Conservation (phyloP, 129 eudicot species). For the Deinandra increscens region DNA sequence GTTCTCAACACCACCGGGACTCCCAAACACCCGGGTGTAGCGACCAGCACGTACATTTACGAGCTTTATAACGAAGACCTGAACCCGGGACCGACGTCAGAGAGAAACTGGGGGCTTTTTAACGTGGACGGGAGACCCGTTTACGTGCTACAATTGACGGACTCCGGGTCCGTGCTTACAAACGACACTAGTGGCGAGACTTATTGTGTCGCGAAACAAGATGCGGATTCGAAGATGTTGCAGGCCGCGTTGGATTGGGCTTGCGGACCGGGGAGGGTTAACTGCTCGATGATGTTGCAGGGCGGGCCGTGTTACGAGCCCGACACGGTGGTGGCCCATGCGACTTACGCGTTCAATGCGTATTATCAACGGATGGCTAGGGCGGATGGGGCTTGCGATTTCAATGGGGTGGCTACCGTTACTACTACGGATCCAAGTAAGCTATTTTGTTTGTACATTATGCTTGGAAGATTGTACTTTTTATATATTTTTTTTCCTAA, state of each 20-base stretch:
- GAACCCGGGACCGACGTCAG: slow-evolving; percentile 57
- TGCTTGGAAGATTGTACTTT: slow-evolving; percentile 1
- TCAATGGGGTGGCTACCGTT: slow-evolving; percentile 78
- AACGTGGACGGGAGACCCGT: slow-evolving; percentile 61
- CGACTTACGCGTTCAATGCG: slow-evolving; percentile 71
- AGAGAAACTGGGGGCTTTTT: slow-evolving; percentile 89
- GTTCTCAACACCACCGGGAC: no score
- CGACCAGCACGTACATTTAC: slow-evolving; percentile 65
- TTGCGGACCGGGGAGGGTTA: slow-evolving; percentile 87
- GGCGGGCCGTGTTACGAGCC: slow-evolving; percentile 77
- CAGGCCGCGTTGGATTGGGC: slow-evolving; percentile 95
- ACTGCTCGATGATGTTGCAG: slow-evolving; percentile 68
- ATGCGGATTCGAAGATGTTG: slow-evolving; percentile 66
- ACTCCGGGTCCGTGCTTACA: slow-evolving; percentile 61
- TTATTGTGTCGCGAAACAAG: slow-evolving; percentile 62
- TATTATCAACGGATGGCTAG: slow-evolving; percentile 69
- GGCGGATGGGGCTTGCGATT: slow-evolving; percentile 73
- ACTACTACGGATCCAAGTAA: slow-evolving; percentile 80
- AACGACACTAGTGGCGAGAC: slow-evolving; percentile 73
- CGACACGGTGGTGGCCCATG: slow-evolving; percentile 68
- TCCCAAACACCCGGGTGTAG: slow-evolving; percentile 75
- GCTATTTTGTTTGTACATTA: background rate
- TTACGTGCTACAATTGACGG: slow-evolving; percentile 58
- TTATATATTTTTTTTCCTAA: no score
- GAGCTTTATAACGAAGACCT: slow-evolving; percentile 84